phyloP scores from a whole-genome alignment of 495 filamentous ascomycete genomes.

The Penicillium simplicissimum region DNA sequence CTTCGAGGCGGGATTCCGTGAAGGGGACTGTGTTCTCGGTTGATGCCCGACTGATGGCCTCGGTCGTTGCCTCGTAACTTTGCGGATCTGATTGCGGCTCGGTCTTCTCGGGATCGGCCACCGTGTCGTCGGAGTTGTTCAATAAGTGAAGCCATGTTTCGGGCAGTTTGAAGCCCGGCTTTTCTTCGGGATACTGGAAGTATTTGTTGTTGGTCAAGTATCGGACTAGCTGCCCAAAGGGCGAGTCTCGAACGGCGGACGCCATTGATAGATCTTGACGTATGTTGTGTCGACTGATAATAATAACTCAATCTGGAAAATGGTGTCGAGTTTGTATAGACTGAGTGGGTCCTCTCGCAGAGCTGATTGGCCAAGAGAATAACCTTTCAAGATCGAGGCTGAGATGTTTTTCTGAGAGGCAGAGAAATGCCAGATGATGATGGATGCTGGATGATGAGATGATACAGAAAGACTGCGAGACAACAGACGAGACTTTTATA shows the following conservation, averaged over 20 bases:
- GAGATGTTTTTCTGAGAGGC: neutral
- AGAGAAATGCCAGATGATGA: neutral
- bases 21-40: conserved; percentile 29
- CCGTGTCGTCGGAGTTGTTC: conserved; percentile 14
- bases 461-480: neutral
- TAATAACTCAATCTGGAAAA: no score
- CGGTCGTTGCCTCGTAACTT: conserved; percentile 5
- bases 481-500: neutral
- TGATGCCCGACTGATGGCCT: conserved; percentile 17
- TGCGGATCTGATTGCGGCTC: neutral
- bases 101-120: neutral
- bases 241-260: conserved; percentile 48
- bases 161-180: conserved; percentile 51
- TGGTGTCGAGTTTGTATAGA: neutral
- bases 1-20: conserved; percentile 42
- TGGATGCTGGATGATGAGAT: neutral
- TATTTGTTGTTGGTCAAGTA: conserved; percentile 48
- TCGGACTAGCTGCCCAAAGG: conserved; percentile 55
- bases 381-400: neutral
- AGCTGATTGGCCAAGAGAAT: neutral
- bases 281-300: neutral
- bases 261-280: conserved; percentile 15
- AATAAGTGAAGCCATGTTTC: conserved; percentile 42
- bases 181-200: conserved; percentile 57
- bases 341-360: neutral